Evolutionary conservation across 331 rosid genomes (phyloP).

Genomic region (Acacia concinna): DNA sequence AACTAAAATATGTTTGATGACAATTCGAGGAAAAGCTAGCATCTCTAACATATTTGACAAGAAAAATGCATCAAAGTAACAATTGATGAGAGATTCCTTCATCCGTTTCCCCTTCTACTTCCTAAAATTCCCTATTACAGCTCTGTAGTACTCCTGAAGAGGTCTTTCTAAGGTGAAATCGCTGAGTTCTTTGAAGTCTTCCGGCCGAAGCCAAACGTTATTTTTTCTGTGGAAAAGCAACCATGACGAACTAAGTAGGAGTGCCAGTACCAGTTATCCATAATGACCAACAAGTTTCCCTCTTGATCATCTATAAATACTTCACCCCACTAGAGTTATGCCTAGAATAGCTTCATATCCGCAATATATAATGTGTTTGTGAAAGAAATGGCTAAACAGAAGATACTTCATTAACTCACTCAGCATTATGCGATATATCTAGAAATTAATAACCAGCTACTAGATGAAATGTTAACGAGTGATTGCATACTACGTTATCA

Average conservation of each 20-base stretch:
- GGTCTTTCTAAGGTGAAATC: too few relatives aligned
- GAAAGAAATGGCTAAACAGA: conserved; percentile 3
- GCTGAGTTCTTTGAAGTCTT: too few relatives aligned
- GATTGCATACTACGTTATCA: conserved; percentile 14
- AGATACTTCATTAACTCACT: conserved; percentile 13
- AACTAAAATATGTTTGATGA: background rate
- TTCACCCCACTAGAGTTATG: background rate
- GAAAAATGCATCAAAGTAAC: background rate
- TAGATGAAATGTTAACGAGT: conserved; percentile 16
- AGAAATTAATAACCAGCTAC: background rate
- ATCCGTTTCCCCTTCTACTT: background rate
- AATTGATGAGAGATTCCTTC: background rate
- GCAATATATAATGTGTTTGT: background rate
- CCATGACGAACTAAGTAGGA: background rate
- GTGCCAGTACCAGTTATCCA: background rate
- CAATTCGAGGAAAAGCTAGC: background rate
- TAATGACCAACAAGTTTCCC: background rate
- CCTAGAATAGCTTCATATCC: background rate
- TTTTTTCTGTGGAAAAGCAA: background rate
- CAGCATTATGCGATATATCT: background rate
- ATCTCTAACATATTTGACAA: background rate
- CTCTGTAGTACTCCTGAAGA: background rate
- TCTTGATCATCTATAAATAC: background rate
- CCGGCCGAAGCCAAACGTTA: too few relatives aligned
- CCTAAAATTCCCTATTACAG: background rate